Evolutionary conservation across 1,284 basidiomycete species (phyloP), one percentile per base, ranked within the genome.

Genomic region (Athelia psychrophila): DNA sequence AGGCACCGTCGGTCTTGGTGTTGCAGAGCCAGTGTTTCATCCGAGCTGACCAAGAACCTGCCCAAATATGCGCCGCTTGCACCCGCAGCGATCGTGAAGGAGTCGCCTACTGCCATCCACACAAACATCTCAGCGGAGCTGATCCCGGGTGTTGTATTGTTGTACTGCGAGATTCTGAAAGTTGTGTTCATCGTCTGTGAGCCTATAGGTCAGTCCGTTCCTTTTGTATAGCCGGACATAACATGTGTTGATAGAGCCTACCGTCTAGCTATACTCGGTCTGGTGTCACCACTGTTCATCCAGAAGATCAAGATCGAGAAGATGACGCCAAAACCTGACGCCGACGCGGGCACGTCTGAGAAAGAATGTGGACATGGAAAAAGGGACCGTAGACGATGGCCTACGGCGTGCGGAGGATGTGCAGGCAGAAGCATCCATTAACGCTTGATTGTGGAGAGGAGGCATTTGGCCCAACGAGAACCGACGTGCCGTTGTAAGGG

Each of bases 1-100:
- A 22, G 58, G 58, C 6, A 58, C 54, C 2, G 32, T 60, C 22
- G 56, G 58, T 3, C 52, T 60, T n/a, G 53, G 53, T 44, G 36
- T 58, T 25, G 55, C 57, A 1, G 57, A 57, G 38, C 47, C 57
- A 13, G 57, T 58, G 8, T 58, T 58, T 42, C 51, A 16, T 47
- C 51, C 13, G 20, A 53, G 44, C 53, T 58, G 13, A 27, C 30
- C 15, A 53, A 49, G 45, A 44, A 38, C 27, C 47, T 58, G 6
- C 46, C 40, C 1, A 19, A 38, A 22, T 58, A 51, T 48, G 57
- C 57, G 12, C 55, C 57, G 3, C 42, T 50, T 32, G 57, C 51
- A 8, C 53, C 53, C 6, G 38, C 38, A 9, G 8, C 6, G 9
- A 42, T 42, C 38, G 38, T 42, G n/a, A 42, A 42, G 20, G 38